A percentile compares a stretch with the other conserved stretches of the same genome.
These are phyloP conservation scores for Diplodia mutila DNA, from an alignment of 2,329 filamentous ascomycete genomes.

Conservation along the genomic window DNA sequence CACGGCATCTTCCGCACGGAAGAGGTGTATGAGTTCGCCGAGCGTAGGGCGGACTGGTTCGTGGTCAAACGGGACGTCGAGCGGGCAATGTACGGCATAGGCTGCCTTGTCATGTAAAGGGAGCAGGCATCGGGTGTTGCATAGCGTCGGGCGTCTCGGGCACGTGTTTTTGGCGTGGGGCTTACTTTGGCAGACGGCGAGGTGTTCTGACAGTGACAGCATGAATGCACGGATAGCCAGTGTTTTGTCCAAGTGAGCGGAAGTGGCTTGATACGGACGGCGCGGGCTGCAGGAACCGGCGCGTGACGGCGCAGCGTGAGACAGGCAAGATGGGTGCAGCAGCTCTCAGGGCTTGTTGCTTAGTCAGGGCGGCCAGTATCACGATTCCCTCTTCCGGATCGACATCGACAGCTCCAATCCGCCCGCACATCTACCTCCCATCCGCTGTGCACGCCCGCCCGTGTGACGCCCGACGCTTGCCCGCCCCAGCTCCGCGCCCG, in stretches of 20 bases:
- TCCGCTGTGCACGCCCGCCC: conserved; percentile 15
- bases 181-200: not conserved
- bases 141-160: conserved; percentile 22
- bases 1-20: conserved; percentile 91
- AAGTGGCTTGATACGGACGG: conserved; percentile 4
- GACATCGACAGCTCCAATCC: conserved; percentile 19
- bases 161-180: not conserved
- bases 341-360: not conserved
- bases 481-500: conserved; percentile 8
- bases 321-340: not conserved
- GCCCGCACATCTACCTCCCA: conserved; percentile 14
- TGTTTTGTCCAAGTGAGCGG: not conserved
- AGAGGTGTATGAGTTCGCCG: conserved; percentile 97
- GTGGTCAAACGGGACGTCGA: conserved; percentile 86
- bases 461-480: not conserved
- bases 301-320: conserved; percentile 12
- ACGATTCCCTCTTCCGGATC: conserved; percentile 25
- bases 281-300: conserved; percentile 18
- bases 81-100: conserved; percentile 95
- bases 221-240: not conserved
- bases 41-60: conserved; percentile 94
- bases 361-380: conserved; percentile 23
- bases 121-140: not conserved
- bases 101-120: conserved; percentile 78
- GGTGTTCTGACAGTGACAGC: conserved; percentile 5